Evolutionary conservation across 2,329 filamentous ascomycete species (phyloP), one percentile per base, ranked within the genome.

Genomic region (Paraphoma sp.): DNA sequence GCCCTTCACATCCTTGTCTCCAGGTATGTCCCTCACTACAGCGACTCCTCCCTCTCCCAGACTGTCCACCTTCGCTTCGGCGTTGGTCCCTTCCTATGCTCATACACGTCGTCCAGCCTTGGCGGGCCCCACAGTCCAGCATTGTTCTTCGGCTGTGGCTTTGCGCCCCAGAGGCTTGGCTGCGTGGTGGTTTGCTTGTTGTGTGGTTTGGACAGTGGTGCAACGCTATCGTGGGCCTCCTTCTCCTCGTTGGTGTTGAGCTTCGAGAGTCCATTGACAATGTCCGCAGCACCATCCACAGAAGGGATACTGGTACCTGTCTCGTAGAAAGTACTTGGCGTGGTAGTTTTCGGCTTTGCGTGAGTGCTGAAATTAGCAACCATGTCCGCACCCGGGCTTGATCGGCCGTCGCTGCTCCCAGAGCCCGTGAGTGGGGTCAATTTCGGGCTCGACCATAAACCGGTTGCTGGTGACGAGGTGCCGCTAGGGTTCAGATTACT

Each of bases 31-130:
- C 44, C 11, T 14, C 30, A 51, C 46, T 36, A 58, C 28, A 49
- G 17, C 47, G 49, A 48, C 31, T 69, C 64, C 28, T 75, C 70
- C 44, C 69, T 63, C 59, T 76, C 73, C 29, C 70, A 75, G 38
- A 80, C 68, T 3, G 78, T 81, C 79, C 79, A 81, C 51, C 79
- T 63, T 62, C 79, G 71, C 71, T 81, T 81, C 18, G 74, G 71
- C 71, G 81, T 81, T 18, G 74, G 71, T 40, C 76, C 77, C 28
- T 63, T 63, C 8, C 71, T 71, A 51, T 78, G 72, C 63, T 74
- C 73, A 29, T 72, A 72, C n/a, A 74, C 64, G 31, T 72, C 72
- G 55, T 64, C 67, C 60, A 59, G 67, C 65, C 62, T 62, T 12
- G 75, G 72, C n/a, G 72, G 73, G 0, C 80, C 79, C 80, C 80